These are phyloP conservation scores for Cyphellophora attinorum DNA, from an alignment of 2,329 filamentous ascomycete genomes.

Conservation along the genomic window DNA sequence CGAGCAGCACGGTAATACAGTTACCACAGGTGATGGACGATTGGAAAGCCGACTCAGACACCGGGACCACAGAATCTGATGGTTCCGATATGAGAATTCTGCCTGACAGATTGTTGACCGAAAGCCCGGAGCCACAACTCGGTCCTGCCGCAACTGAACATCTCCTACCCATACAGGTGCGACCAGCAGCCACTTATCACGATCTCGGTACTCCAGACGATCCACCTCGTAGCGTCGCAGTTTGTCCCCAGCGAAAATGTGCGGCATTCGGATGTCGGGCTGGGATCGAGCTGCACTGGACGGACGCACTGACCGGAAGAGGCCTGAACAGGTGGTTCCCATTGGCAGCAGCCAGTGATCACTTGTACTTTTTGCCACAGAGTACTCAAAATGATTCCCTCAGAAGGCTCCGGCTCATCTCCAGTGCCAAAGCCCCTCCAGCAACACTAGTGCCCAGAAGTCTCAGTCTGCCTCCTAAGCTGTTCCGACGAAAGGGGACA, in stretches of 20 bases:
- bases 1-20: no score
- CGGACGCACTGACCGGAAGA: conserved; percentile 35
- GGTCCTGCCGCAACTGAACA: background rate
- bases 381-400: conserved; percentile 42
- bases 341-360: conserved; percentile 31
- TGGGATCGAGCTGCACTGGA: conserved; percentile 56
- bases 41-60: no score
- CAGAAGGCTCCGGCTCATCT: conserved; percentile 53
- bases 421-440: conserved; percentile 36
- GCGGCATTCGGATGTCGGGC: conserved; percentile 56
- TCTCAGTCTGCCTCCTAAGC: conserved; percentile 17
- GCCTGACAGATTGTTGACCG: no score
- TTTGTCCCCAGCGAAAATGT: conserved; percentile 55
- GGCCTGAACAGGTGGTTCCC: conserved; percentile 29
- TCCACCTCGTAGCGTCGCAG: conserved; percentile 54
- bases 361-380: conserved; percentile 49
- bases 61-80: no score
- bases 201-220: conserved; percentile 53
- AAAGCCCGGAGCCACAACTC: conserved; percentile 2
- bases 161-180: conserved; percentile 8
- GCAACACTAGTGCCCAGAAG: conserved; percentile 14
- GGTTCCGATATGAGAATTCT: no score
- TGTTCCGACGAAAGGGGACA: background rate
- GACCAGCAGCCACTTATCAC: conserved; percentile 26
- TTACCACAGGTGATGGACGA: no score